A percentile compares a stretch with the other conserved stretches of the same genome.
Conservation (phyloP, 768 basidiomycete species). For the Coprinopsis marcescibilis region DNA sequence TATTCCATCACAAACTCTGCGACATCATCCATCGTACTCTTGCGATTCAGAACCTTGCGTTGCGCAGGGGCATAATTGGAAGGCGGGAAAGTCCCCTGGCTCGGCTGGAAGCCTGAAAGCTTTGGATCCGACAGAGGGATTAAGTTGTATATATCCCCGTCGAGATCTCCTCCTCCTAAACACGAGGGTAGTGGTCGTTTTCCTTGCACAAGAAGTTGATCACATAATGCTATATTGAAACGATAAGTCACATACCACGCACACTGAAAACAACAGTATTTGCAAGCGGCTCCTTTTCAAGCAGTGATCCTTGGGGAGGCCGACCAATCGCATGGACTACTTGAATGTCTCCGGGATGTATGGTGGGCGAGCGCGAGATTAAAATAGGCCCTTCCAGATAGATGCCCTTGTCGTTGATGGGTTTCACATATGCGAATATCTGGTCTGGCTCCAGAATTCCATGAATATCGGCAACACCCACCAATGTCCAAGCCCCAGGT, state of each 20-base stretch:
- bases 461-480: constrained; percentile 68
- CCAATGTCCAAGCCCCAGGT: constrained; percentile 57
- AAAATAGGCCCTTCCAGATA: constrained; percentile 52
- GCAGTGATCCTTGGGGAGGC: constrained; percentile 51
- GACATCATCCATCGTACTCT: constrained; percentile 57
- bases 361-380: constrained; percentile 61
- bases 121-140: constrained; percentile 37
- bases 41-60: constrained; percentile 38
- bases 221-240: neutral
- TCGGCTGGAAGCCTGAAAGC: constrained; percentile 22
- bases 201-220: constrained; percentile 32
- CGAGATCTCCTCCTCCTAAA: constrained; percentile 65
- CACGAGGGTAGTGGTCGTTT: constrained; percentile 54
- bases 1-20: constrained; percentile 68
- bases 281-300: constrained; percentile 41
- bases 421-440: constrained; percentile 57
- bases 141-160: constrained; percentile 58
- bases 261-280: constrained; percentile 66
- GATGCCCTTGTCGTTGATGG: constrained; percentile 27
- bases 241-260: constrained; percentile 31
- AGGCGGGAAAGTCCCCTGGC: constrained; percentile 30
- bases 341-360: constrained; percentile 66
- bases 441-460: constrained; percentile 44
- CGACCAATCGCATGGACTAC: constrained; percentile 53
- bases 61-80: constrained; percentile 45